phyloP scores from a whole-genome alignment of 179 eudicot species.

The Gypsophila paniculata region DNA sequence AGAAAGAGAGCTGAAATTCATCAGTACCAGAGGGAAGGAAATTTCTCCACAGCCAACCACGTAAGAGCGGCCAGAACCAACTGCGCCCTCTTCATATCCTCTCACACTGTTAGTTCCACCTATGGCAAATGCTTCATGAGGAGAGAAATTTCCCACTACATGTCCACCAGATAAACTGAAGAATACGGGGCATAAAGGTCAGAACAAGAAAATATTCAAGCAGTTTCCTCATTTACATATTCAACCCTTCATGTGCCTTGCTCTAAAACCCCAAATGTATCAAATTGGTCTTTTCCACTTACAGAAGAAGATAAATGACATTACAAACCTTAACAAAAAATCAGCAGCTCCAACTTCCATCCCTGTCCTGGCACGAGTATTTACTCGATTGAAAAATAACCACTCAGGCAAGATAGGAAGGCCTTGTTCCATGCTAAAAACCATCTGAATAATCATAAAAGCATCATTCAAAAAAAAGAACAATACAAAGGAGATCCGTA shows the following conservation, averaged over 20 bases:
- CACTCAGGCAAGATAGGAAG: constrained; percentile 87
- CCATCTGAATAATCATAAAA: constrained; percentile 49
- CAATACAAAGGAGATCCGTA: background rate
- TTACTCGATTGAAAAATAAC: constrained; percentile 78
- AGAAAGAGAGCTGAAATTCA: constrained; percentile 1
- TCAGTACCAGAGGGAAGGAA: constrained; percentile 80
- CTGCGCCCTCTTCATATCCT: constrained; percentile 98
- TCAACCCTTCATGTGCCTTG: background rate
- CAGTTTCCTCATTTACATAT: background rate
- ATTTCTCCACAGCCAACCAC: constrained; percentile 92
- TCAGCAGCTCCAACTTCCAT: constrained; percentile 66
- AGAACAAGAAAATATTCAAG: background rate
- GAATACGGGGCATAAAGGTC: background rate
- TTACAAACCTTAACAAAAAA: constrained; percentile 58
- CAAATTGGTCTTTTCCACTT: background rate
- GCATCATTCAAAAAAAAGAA: constrained; percentile 16
- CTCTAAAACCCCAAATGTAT: background rate
- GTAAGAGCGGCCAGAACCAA: constrained; percentile 86
- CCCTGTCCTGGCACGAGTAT: constrained; percentile 87
- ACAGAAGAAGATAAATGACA: background rate
- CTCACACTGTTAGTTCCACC: constrained; percentile 99
- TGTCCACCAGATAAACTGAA: constrained; percentile 90
- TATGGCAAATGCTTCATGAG: constrained; percentile 96
- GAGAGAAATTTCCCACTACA: constrained; percentile 90
- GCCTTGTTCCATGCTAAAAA: constrained; percentile 93